These are phyloP conservation scores for Leishmania martiniquensis DNA, from an alignment of 208 protist genomes.

Conservation along the genomic window DNA sequence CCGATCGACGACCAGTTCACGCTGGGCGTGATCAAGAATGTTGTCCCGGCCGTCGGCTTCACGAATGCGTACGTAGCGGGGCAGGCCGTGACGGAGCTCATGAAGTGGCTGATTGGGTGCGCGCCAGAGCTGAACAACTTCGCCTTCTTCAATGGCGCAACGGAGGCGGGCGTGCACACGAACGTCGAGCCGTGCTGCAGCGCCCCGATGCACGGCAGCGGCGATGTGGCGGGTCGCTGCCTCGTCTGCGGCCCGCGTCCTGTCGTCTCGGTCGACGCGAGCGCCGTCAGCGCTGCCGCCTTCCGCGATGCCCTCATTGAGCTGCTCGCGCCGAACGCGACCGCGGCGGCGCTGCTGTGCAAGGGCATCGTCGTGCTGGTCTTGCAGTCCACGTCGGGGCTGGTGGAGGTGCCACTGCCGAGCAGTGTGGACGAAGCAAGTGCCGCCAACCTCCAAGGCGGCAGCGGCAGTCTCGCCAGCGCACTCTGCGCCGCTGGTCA, in stretches of 20 bases:
- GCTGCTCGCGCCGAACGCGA: conserved; percentile 3
- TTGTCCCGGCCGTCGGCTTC: conserved; percentile 98
- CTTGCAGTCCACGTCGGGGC: conserved; percentile 5
- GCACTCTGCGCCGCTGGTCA: conserved; percentile 8
- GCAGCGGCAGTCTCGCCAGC: conserved; percentile 6
- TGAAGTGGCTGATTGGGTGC: conserved; percentile 93
- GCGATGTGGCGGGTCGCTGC: conserved; percentile 35
- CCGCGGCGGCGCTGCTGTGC: conserved; percentile 4
- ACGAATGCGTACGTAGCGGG: conserved; percentile 98
- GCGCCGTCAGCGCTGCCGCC: conserved; percentile 18
- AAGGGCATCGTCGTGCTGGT: conserved; percentile 12
- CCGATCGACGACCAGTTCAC: conserved; percentile 90
- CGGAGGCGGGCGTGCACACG: conserved; percentile 32
- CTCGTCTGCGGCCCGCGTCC: conserved; percentile 66
- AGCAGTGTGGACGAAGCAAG: not conserved
- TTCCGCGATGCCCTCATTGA: conserved; percentile 29
- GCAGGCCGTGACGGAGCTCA: conserved; percentile 91
- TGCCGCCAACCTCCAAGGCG: not conserved
- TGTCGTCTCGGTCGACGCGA: conserved; percentile 30
- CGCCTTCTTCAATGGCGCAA: conserved; percentile 92
- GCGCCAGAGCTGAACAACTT: conserved; percentile 91
- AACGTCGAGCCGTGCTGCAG: conserved; percentile 27
- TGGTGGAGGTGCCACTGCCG: conserved; percentile 17
- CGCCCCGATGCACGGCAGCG: conserved; percentile 18
- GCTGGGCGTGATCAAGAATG: conserved; percentile 97